Conservation (phyloP, 2,329 filamentous ascomycete genomes). For the Coniochaeta sp. region DNA sequence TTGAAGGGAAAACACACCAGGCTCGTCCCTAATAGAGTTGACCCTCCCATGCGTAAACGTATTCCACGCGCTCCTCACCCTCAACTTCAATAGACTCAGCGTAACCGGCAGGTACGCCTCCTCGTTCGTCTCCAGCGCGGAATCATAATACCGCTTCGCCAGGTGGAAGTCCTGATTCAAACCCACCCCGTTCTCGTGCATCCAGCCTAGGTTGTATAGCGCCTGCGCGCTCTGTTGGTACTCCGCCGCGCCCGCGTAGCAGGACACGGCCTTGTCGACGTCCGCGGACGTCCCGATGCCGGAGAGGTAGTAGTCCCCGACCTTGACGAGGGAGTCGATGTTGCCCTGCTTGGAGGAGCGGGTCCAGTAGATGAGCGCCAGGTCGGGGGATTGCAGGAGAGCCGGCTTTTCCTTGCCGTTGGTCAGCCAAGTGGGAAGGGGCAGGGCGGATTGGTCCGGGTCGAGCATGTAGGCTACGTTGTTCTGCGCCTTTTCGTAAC, state of each 20-base stretch:
- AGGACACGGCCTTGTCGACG: conserved; percentile 81
- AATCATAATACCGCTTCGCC: conserved; percentile 92
- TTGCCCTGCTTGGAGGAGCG: conserved; percentile 89
- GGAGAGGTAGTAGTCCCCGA: conserved; percentile 93
- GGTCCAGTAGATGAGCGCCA: conserved; percentile 91
- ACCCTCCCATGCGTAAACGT: conserved; percentile 83
- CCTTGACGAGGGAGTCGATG: conserved; percentile 90
- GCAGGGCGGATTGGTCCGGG: conserved; percentile 55
- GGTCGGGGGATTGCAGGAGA: conserved; percentile 43
- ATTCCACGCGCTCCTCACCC: conserved; percentile 88
- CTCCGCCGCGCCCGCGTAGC: conserved; percentile 88
- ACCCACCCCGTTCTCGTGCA: conserved; percentile 95
- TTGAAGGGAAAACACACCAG: conserved; percentile 54
- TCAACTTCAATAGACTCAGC: conserved; percentile 77
- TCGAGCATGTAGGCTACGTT: conserved; percentile 87
- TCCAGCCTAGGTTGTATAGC: conserved; percentile 96
- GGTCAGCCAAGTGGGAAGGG: conserved; percentile 47
- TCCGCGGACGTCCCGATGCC: conserved; percentile 70
- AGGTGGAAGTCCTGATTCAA: conserved; percentile 94
- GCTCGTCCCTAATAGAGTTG: conserved; percentile 87
- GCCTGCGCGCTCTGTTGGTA: conserved; percentile 90
- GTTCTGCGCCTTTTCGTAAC: conserved; percentile 81
- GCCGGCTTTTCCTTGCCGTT: conserved; percentile 26
- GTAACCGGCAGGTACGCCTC: conserved; percentile 94
- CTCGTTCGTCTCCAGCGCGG: conserved; percentile 81